These are phyloP conservation scores for Tricholoma hemisulphureum DNA, from an alignment of 768 basidiomycete species.

Conservation along the genomic window DNA sequence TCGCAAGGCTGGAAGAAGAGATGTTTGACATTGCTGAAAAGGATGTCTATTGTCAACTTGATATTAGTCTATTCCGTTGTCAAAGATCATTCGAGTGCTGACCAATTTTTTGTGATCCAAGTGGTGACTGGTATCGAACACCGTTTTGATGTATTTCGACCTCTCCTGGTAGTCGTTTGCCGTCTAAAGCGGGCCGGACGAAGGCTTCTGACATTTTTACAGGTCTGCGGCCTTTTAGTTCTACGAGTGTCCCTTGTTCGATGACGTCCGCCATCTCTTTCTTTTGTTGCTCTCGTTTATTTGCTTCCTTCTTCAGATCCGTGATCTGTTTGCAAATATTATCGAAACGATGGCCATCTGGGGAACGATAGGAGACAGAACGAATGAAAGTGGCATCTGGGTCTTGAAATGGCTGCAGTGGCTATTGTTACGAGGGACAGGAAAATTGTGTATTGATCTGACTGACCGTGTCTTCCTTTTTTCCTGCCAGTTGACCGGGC, in stretches of 20 bases:
- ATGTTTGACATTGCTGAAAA: constrained; percentile 97
- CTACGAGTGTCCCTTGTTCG: constrained; percentile 87
- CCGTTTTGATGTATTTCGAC: constrained; percentile 98
- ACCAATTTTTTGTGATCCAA: constrained; percentile 91
- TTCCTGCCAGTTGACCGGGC: constrained; percentile 94
- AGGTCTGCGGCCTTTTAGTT: constrained; percentile 86
- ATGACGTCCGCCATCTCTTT: constrained; percentile 98
- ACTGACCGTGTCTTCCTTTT: constrained; percentile 94
- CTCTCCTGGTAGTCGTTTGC: constrained; percentile 94
- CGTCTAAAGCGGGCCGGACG: constrained; percentile 90
- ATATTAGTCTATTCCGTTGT: neutral
- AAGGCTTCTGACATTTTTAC: constrained; percentile 88
- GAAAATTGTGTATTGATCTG: neutral
- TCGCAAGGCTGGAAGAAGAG: constrained; percentile 99
- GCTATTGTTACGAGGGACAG: neutral
- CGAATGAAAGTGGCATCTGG: constrained; percentile 95
- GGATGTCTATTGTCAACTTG: constrained; percentile 57
- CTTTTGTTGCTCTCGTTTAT: constrained; percentile 95
- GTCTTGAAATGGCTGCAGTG: constrained; percentile 85
- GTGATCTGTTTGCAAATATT: constrained; percentile 89
- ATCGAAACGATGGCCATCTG: constrained; percentile 87
- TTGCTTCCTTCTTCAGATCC: constrained; percentile 93
- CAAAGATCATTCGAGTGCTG: constrained; percentile 25
- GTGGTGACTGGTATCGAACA: constrained; percentile 84
- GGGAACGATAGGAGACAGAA: constrained; percentile 89